These are phyloP conservation scores for Amauroascus verrucosus DNA, from an alignment of 2,329 filamentous ascomycete species.

Conservation along the genomic window DNA sequence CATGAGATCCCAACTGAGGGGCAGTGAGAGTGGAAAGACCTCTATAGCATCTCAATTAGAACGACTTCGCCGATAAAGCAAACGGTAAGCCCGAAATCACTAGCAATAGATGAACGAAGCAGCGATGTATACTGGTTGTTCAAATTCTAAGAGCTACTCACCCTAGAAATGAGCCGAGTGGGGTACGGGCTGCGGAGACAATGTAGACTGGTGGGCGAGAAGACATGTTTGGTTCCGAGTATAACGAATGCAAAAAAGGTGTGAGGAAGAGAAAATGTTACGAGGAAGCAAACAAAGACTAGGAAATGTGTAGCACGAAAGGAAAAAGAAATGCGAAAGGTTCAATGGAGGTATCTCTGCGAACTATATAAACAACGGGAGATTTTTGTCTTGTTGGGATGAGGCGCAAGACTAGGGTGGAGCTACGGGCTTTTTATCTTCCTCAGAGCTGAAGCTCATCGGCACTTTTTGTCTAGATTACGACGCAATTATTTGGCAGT, in stretches of 20 bases:
- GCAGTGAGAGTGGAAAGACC: slow-evolving; percentile 81
- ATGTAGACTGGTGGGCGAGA: slow-evolving; percentile 86
- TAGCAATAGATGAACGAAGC: not conserved
- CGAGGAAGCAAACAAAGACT: too few relatives aligned
- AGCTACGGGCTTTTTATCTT: not conserved
- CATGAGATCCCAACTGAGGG: slow-evolving; percentile 74
- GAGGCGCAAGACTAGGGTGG: not conserved
- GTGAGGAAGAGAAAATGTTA: too few relatives aligned
- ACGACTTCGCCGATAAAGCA: not conserved
- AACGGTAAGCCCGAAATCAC: not conserved
- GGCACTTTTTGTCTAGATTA: not conserved
- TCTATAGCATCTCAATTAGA: slow-evolving; percentile 39
- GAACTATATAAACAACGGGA: not conserved
- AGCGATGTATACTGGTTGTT: not conserved
- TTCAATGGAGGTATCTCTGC: not conserved
- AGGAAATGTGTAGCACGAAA: too few relatives aligned
- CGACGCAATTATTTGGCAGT: not conserved
- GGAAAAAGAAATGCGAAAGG: not conserved
- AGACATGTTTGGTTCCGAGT: slow-evolving; percentile 28
- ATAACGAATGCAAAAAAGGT: not conserved
- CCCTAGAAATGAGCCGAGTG: slow-evolving; percentile 90
- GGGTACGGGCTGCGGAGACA: slow-evolving; percentile 81
- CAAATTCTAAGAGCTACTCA: slow-evolving; percentile 36
- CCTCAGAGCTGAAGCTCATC: not conserved
- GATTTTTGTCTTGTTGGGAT: slow-evolving; percentile 1